A percentile compares a stretch with the other conserved stretches of the same genome.
These are phyloP conservation scores for Agrostemma githago DNA, from an alignment of 148 eudicot species.

Conservation along the genomic window DNA sequence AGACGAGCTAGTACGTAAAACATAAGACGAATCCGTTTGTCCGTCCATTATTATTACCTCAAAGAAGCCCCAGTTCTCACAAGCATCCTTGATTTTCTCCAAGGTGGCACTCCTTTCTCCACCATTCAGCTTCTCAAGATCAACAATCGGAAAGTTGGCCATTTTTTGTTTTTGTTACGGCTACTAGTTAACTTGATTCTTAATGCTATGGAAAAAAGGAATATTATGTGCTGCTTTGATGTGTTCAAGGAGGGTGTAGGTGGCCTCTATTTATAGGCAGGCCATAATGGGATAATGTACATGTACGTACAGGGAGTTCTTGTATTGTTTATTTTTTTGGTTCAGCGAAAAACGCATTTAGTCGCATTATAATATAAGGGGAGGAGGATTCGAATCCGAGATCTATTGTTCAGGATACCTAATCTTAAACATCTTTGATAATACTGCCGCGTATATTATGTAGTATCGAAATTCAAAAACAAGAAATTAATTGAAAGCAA, in stretches of 20 bases:
- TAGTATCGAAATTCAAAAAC: neutral
- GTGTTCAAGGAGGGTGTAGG: constrained; percentile 2
- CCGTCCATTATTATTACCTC: constrained; percentile 34
- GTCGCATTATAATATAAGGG: no score
- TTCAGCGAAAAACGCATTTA: no score
- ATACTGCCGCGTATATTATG: neutral
- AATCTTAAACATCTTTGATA: no score
- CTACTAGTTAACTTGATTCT: neutral
- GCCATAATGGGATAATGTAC: constrained; percentile 11
- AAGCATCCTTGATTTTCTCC: constrained; percentile 58
- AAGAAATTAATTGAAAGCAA: neutral
- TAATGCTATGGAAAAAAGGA: constrained; percentile 6
- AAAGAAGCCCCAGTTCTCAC: constrained; percentile 73
- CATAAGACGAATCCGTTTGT: no score
- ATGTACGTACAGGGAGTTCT: no score
- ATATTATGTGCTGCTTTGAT: no score
- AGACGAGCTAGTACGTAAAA: no score
- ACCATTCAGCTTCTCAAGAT: constrained; percentile 57
- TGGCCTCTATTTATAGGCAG: constrained; percentile 25
- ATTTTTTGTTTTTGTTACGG: constrained; percentile 26
- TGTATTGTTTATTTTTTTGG: no score
- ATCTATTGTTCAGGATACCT: no score
- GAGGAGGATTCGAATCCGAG: no score
- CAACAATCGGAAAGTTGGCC: constrained; percentile 59
- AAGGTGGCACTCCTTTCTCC: constrained; percentile 39